Evolutionary conservation across 2,329 filamentous ascomycete genomes (phyloP).

Genomic region (Colletotrichum costaricense): DNA sequence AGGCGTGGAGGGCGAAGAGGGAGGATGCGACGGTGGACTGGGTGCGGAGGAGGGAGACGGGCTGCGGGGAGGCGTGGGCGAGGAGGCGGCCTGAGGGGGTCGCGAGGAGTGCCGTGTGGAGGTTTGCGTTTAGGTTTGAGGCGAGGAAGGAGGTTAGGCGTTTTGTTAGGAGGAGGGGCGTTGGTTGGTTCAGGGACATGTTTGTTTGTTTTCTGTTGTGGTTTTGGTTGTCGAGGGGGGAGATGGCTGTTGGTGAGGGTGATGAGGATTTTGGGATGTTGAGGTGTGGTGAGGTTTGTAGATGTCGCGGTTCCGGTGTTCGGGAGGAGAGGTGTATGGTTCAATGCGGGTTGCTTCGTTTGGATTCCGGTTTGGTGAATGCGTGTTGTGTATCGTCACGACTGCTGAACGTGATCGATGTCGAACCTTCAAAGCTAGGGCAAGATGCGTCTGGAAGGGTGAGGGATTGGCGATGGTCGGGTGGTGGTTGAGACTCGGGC

Average conservation of each 20-base stretch:
- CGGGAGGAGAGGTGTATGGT: background rate
- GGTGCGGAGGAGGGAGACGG: constrained; percentile 68
- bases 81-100: constrained; percentile 72
- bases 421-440: background rate
- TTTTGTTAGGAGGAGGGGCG: constrained; percentile 73
- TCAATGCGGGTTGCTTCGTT: background rate
- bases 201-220: background rate
- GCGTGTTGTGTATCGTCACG: background rate
- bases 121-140: constrained; percentile 65
- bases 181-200: constrained; percentile 53
- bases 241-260: background rate
- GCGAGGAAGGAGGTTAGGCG: constrained; percentile 72
- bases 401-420: background rate
- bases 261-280: background rate
- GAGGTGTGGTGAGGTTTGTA: background rate
- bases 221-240: background rate
- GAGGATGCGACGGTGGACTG: constrained; percentile 74
- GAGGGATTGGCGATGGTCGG: background rate
- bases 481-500: background rate
- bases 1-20: constrained; percentile 68
- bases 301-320: background rate
- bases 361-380: background rate
- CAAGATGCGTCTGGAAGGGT: background rate
- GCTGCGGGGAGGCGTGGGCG: constrained; percentile 64
- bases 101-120: constrained; percentile 70